Percentiles rank a stretch among this genome's conserved stretches.
Evolutionary conservation across 805 yeast species (phyloP).

Genomic region (Ascoidea asiatica): DNA sequence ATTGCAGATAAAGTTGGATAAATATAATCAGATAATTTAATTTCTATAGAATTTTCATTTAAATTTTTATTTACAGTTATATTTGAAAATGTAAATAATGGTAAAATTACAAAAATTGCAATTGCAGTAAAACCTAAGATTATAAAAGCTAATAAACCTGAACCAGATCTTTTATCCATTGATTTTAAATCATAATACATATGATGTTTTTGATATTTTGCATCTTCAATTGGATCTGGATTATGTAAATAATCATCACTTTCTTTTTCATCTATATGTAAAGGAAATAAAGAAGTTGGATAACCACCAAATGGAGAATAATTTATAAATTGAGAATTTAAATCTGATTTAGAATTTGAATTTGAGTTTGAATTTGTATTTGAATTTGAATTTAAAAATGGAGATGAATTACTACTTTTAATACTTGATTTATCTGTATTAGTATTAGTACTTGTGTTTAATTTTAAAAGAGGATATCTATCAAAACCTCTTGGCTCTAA

Average conservation of each 20-base stretch:
- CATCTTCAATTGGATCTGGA: slow-evolving; percentile 92
- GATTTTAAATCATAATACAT: slow-evolving; percentile 49
- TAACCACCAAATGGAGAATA: slow-evolving; percentile 93
- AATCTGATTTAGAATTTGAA: not conserved
- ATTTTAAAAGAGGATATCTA: too few relatives aligned
- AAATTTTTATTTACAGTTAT: slow-evolving; percentile 15
- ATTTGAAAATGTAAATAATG: slow-evolving; percentile 77
- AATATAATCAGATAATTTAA: slow-evolving; percentile 32
- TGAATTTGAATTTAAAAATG: not conserved
- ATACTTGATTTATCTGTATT: too few relatives aligned
- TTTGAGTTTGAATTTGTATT: not conserved
- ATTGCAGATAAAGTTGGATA: slow-evolving; percentile 41
- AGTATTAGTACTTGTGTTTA: too few relatives aligned
- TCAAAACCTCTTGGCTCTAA: too few relatives aligned
- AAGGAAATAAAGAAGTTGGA: slow-evolving; percentile 86
- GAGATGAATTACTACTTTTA: not conserved
- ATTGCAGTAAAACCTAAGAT: slow-evolving; percentile 45
- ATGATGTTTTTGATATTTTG: slow-evolving; percentile 63
- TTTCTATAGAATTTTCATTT: slow-evolving; percentile 21
- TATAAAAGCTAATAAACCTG: slow-evolving; percentile 50
- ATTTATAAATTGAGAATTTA: slow-evolving; percentile 12
- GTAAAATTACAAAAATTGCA: slow-evolving; percentile 64
- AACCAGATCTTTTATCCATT: slow-evolving; percentile 48
- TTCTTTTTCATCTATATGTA: slow-evolving; percentile 85
- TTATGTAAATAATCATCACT: slow-evolving; percentile 91